Evolutionary conservation across 208 protist species (phyloP).

Genomic region (Balamuthia mandrillaris): DNA sequence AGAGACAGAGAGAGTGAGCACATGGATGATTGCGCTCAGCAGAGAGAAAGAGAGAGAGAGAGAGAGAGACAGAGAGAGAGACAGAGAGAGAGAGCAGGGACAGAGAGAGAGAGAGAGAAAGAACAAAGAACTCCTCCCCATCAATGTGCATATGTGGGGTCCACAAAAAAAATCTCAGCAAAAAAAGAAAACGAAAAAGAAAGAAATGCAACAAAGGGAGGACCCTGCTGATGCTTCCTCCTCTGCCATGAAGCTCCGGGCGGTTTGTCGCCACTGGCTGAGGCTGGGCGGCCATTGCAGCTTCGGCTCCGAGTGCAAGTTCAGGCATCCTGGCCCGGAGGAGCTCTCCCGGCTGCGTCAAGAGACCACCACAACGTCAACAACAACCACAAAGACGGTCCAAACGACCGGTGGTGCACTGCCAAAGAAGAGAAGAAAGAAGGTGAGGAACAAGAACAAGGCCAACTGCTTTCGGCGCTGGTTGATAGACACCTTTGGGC

Average conservation of each 20-base stretch:
- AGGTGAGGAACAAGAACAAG: constrained; percentile 3
- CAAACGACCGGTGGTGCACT: no score
- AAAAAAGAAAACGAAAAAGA: background rate
- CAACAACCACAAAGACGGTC: no score
- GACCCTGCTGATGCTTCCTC: background rate
- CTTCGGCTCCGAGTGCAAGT: background rate
- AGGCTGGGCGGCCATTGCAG: background rate
- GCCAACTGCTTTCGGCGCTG: background rate
- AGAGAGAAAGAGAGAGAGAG: no score
- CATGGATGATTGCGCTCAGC: no score
- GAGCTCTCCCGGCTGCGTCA: background rate
- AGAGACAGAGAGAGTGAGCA: no score
- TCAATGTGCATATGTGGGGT: no score
- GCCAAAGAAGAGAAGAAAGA: background rate
- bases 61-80: no score
- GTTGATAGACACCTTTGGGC: background rate
- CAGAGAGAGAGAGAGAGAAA: no score
- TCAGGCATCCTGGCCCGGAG: background rate
- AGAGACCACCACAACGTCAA: background rate
- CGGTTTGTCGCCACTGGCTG: constrained; percentile 1
- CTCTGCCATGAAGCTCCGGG: no score
- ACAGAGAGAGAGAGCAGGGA: no score
- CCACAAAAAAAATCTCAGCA: no score
- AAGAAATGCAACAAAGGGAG: background rate
- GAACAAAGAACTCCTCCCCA: no score